These are phyloP conservation scores for Aleurites moluccanus DNA, from an alignment of 441 rosid species.

Conservation along the genomic window DNA sequence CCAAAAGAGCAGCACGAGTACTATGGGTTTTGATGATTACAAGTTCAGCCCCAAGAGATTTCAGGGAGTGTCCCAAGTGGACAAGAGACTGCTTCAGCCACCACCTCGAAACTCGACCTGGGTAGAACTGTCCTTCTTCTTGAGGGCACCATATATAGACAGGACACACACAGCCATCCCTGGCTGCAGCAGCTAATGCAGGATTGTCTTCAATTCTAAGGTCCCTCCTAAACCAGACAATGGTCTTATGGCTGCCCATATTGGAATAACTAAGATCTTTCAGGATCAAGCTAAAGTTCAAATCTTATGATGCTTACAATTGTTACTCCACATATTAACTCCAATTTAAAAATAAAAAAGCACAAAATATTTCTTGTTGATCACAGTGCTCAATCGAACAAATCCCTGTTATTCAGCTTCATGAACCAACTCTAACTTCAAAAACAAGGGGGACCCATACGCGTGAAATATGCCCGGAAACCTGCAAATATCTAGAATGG, in stretches of 20 bases:
- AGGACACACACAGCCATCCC: constrained; percentile 68
- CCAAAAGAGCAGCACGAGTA: constrained; percentile 64
- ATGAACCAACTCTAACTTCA: constrained; percentile 14
- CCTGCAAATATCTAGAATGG: constrained; percentile 10
- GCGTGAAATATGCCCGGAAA: constrained; percentile 4
- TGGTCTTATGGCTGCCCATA: constrained; percentile 60
- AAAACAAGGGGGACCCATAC: neutral
- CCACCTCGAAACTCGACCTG: constrained; percentile 94
- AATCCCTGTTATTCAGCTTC: neutral
- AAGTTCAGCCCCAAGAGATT: constrained; percentile 77
- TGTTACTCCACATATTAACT: constrained; percentile 15
- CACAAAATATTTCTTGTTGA: neutral
- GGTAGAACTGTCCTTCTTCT: constrained; percentile 84
- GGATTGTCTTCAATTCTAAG: constrained; percentile 91
- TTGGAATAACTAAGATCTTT: constrained; percentile 20
- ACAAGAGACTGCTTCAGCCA: constrained; percentile 89
- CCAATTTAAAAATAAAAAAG: constrained; percentile 17
- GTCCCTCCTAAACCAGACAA: constrained; percentile 97
- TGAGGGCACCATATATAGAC: constrained; percentile 89
- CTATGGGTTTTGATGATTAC: constrained; percentile 61
- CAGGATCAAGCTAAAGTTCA: neutral
- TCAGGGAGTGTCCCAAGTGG: constrained; percentile 63
- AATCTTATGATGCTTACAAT: constrained; percentile 13
- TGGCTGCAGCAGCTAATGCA: constrained; percentile 81
- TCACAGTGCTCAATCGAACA: constrained; percentile 7